A percentile compares a stretch with the other conserved stretches of the same genome.
These are phyloP conservation scores for Saccharomyces hybrid DNA, from an alignment of 1,139 yeast species.

Conservation along the genomic window DNA sequence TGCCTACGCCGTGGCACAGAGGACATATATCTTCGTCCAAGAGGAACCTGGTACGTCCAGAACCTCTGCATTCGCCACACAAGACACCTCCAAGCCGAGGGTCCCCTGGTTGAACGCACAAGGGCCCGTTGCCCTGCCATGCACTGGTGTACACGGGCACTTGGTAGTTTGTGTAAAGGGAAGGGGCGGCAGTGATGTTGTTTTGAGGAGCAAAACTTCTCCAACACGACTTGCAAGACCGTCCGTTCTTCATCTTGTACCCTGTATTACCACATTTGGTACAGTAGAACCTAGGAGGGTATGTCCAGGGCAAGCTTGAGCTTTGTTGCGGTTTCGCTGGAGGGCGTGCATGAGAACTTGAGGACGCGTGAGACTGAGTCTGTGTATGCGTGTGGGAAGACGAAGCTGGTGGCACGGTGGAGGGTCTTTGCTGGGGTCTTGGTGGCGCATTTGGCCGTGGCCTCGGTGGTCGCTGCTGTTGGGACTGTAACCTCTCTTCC, in stretches of 20 bases:
- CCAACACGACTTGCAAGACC: constrained; percentile 68
- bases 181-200: constrained; percentile 16
- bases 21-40: constrained; percentile 52
- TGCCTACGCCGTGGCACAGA: constrained; percentile 62
- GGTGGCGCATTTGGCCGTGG: constrained; percentile 9
- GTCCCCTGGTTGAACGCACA: constrained; percentile 68
- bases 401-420: constrained; percentile 5
- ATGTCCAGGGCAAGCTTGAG: constrained; percentile 54
- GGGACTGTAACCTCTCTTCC: constrained; percentile 3
- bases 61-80: constrained; percentile 74
- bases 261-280: constrained; percentile 74
- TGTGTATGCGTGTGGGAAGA: neutral
- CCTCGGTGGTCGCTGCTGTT: constrained; percentile 4
- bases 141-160: neutral
- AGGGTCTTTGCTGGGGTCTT: constrained; percentile 9
- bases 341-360: constrained; percentile 11
- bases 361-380: neutral
- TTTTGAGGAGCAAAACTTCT: constrained; percentile 47
- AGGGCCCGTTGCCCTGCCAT: constrained; percentile 6
- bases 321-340: constrained; percentile 2
- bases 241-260: constrained; percentile 53
- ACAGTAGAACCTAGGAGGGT: constrained; percentile 58
- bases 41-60: constrained; percentile 48
- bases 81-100: constrained; percentile 73
- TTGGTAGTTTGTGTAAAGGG: neutral